These are phyloP conservation scores for Arabidopsis arenosa DNA, from an alignment of 345 rosid genomes.

Conservation along the genomic window DNA sequence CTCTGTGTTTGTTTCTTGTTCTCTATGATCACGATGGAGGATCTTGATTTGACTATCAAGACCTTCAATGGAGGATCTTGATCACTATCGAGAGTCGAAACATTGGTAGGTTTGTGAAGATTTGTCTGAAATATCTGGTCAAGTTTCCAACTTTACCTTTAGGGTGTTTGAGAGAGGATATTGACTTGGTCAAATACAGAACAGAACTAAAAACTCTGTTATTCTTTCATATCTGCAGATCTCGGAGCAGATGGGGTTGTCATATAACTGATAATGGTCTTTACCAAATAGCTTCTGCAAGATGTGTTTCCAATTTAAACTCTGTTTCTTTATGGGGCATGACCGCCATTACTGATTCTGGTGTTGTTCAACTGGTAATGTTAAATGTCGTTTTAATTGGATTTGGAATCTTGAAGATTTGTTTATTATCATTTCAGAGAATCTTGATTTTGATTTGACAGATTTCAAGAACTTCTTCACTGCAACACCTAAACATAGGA, in stretches of 20 bases:
- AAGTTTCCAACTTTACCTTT: constrained; percentile 29
- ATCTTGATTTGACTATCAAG: not conserved
- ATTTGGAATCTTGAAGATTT: not conserved
- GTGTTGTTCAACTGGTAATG: constrained; percentile 81
- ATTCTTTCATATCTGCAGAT: constrained; percentile 47
- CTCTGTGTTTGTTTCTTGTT: not conserved
- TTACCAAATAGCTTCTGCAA: constrained; percentile 63
- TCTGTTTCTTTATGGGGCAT: constrained; percentile 90
- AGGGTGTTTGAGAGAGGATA: not conserved
- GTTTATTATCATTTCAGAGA: constrained; percentile 2
- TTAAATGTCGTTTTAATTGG: not conserved
- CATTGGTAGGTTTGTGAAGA: not conserved
- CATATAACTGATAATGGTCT: constrained; percentile 87
- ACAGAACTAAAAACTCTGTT: constrained; percentile 19
- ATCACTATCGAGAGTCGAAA: not conserved
- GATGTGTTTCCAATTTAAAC: constrained; percentile 71
- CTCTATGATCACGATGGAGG: not conserved
- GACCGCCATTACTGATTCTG: constrained; percentile 87
- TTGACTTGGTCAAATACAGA: constrained; percentile 15
- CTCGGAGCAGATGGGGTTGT: constrained; percentile 92
- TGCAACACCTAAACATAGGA: constrained; percentile 83
- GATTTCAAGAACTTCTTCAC: constrained; percentile 72
- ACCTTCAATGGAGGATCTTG: constrained; percentile 23
- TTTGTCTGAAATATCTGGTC: not conserved
- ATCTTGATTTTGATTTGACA: constrained; percentile 37